These are phyloP conservation scores for Avena sativa DNA, from an alignment of 176 grass and related monocot genomes.

Conservation along the genomic window DNA sequence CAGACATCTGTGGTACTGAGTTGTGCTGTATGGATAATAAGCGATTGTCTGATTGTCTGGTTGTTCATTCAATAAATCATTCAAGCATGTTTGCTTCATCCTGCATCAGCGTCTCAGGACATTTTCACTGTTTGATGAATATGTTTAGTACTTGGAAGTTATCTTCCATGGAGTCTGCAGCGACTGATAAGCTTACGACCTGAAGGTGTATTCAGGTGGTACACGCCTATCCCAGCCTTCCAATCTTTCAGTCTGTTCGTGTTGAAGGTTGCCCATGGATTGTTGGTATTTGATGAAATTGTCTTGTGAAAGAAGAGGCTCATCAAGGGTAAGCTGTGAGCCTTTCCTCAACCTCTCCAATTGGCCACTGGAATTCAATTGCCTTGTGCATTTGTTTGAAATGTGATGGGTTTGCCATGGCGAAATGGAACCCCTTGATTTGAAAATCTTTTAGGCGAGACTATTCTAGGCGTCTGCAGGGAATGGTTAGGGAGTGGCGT, in stretches of 20 bases:
- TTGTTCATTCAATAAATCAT: slow-evolving; percentile 45
- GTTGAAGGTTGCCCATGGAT: too few relatives aligned
- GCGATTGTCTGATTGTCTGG: neutral
- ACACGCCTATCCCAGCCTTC: neutral
- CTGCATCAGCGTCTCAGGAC: too few relatives aligned
- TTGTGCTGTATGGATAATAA: slow-evolving; percentile 43
- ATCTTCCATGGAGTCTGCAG: neutral
- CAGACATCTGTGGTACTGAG: slow-evolving; percentile 27
- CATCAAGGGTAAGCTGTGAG: slow-evolving; percentile 74
- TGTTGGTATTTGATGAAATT: too few relatives aligned
- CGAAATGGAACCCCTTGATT: slow-evolving; percentile 28
- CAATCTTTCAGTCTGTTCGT: too few relatives aligned
- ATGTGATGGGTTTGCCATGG: slow-evolving; percentile 14
- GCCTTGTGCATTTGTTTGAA: slow-evolving; percentile 26
- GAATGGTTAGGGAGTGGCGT: neutral
- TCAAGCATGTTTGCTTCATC: neutral
- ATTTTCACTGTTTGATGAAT: neutral
- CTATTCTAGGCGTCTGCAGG: neutral
- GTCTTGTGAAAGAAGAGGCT: slow-evolving; percentile 55
- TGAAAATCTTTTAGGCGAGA: slow-evolving; percentile 30
- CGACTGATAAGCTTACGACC: neutral
- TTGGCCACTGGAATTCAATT: slow-evolving; percentile 20
- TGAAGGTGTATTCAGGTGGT: neutral
- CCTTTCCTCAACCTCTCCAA: neutral
- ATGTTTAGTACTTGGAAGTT: neutral